phyloP scores from a whole-genome alignment of 2,329 filamentous ascomycete species.

The Macroventuria anomochaeta region DNA sequence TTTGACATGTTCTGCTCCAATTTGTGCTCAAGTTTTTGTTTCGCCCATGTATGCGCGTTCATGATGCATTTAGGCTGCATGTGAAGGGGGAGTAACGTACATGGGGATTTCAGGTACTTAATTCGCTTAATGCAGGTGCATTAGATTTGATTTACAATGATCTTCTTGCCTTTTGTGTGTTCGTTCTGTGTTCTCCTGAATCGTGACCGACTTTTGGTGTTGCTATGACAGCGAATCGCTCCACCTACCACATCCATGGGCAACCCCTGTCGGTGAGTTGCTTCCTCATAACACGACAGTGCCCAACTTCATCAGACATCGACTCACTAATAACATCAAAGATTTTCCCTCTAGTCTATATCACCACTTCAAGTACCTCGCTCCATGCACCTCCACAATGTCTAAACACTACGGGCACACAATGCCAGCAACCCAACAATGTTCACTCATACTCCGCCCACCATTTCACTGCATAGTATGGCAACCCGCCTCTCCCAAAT shows the following conservation, averaged over 20 bases:
- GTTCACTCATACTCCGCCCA: constrained; percentile 10
- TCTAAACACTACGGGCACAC: not conserved
- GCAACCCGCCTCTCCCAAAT: constrained; percentile 3
- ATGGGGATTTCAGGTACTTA: constrained; percentile 31
- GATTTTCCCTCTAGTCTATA: not conserved
- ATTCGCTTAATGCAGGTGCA: constrained; percentile 41
- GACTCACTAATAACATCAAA: constrained; percentile 5
- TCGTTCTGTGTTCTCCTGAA: not conserved
- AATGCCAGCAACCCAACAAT: constrained; percentile 15
- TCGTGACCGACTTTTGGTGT: constrained; percentile 19
- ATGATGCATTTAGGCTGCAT: constrained; percentile 9
- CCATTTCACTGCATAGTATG: constrained; percentile 5
- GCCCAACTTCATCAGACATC: constrained; percentile 10
- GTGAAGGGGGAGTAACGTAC: constrained; percentile 6
- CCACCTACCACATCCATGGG: constrained; percentile 6
- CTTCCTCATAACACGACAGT: constrained; percentile 10
- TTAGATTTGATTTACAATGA: constrained; percentile 16
- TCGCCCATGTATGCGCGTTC: not conserved
- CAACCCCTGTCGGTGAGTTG: constrained; percentile 12
- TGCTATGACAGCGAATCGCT: constrained; percentile 14
- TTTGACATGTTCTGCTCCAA: constrained; percentile 28
- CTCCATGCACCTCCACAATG: constrained; percentile 10
- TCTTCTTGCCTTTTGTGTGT: not conserved
- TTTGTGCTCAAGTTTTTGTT: constrained; percentile 28
- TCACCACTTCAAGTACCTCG: not conserved